Evolutionary conservation across 148 eudicot species (phyloP), one percentile per base, ranked within the genome.

Genomic region (Rhododendron kiyosumense): DNA sequence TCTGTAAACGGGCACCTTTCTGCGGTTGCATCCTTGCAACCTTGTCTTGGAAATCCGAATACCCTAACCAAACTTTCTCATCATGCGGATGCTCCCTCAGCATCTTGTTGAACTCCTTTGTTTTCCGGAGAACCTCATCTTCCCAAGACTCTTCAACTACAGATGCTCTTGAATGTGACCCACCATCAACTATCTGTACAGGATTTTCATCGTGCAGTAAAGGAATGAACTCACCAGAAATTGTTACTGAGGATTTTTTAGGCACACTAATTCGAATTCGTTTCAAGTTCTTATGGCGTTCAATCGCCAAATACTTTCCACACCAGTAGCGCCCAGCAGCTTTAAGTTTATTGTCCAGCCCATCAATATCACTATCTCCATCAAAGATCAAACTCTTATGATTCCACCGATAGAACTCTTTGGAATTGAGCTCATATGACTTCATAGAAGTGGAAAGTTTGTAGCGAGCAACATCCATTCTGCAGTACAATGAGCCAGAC

Each of bases 81-180:
- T 94, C 92, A 63, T 91, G 93, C 20, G 99, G 99, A 59, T 88
- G 91, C 88, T 97, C 99, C 90, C 98, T 91, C 14, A 95, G 93
- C 96, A 92, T 85, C 91, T 85, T 95, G 89, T 97, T 97, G 88
- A 93, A 94, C 87, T 93, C 98, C 90, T 85, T 94, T 41, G 99
- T 97, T 90, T 91, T 95, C 38, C 98, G 91, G 71, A 95, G 88
- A 28, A 97, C 92, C 92, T 91, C 93, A 86, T 97, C 99, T 86
- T 97, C 99, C 99, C 98, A 94, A 52, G 99, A 97, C 92, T 97
- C 98, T 89, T 93, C 96, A 49, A 94, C 77, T 43, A 91, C 86
- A 34, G 89, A 84, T 67, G 86, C 79, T 77, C 82, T 87, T 46
- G 88, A 85, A 63, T 54, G 28, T 57, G 88, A 86, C 80, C 49